Percentiles rank a stretch among this genome's conserved stretches.
phyloP scores from a whole-genome alignment of 2,329 filamentous ascomycete genomes.

The Purpureocillium takamizusanense region DNA sequence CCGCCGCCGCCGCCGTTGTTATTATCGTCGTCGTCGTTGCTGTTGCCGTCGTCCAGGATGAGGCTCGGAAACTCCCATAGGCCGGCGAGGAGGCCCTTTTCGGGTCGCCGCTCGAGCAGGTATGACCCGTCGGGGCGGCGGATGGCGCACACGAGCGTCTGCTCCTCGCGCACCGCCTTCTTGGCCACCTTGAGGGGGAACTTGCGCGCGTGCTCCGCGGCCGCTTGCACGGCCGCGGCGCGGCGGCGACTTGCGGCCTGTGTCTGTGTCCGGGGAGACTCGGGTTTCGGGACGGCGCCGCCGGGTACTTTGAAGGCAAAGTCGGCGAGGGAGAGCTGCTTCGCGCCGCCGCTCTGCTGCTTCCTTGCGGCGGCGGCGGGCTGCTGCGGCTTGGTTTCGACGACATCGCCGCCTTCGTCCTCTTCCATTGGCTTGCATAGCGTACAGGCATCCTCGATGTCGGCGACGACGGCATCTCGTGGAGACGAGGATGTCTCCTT shows the following conservation, averaged over 20 bases:
- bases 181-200: slow-evolving; percentile 44
- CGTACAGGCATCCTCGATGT: slow-evolving; percentile 42
- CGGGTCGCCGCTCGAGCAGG: slow-evolving; percentile 40
- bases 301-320: slow-evolving; percentile 22
- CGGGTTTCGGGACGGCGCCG: too few relatives aligned
- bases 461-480: slow-evolving; percentile 11
- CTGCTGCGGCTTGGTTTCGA: slow-evolving; percentile 6
- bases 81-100: slow-evolving; percentile 44
- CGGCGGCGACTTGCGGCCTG: not conserved
- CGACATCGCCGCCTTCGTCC: slow-evolving; percentile 12
- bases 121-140: slow-evolving; percentile 33
- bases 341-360: slow-evolving; percentile 11
- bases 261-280: not conserved
- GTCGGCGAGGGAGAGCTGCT: slow-evolving; percentile 22
- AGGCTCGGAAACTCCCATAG: slow-evolving; percentile 48
- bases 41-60: slow-evolving; percentile 16
- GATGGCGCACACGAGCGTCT: slow-evolving; percentile 45
- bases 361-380: slow-evolving; percentile 1
- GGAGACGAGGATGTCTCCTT: slow-evolving; percentile 7
- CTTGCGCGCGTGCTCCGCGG: slow-evolving; percentile 35
- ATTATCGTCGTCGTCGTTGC: too few relatives aligned
- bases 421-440: slow-evolving; percentile 39
- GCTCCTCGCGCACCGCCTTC: slow-evolving; percentile 41
- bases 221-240: slow-evolving; percentile 12
- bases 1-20: too few relatives aligned